phyloP scores from a whole-genome alignment of 371 early-diverging fungal genomes.

The Syncephalastrum racemosum region DNA sequence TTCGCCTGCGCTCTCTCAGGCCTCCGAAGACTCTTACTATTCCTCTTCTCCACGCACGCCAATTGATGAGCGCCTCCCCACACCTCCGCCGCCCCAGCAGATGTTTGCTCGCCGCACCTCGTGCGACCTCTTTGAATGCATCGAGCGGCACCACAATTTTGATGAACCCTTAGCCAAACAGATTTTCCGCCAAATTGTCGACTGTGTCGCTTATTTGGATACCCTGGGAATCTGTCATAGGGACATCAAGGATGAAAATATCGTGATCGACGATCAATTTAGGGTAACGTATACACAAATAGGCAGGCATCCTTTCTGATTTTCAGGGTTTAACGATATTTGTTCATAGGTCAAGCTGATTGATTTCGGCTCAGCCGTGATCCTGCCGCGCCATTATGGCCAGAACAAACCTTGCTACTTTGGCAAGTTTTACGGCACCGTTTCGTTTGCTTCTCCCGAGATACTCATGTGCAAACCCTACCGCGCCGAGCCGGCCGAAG shows the following conservation, averaged over 20 bases:
- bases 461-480: conserved; percentile 71
- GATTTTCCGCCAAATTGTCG: conserved; percentile 74
- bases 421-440: conserved; percentile 67
- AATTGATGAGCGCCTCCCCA: conserved; percentile 6
- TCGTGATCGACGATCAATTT: conserved; percentile 72
- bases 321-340: background rate
- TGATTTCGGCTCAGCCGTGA: conserved; percentile 81
- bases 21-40: conserved; percentile 19
- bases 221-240: conserved; percentile 56
- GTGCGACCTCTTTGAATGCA: conserved; percentile 82
- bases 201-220: conserved; percentile 67
- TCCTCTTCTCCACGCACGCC: conserved; percentile 11
- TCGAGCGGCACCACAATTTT: conserved; percentile 66
- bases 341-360: conserved; percentile 63
- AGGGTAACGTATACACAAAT: conserved; percentile 19
- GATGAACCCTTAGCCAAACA: conserved; percentile 57
- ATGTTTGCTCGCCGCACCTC: conserved; percentile 53
- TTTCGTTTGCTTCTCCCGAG: conserved; percentile 76
- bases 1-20: conserved; percentile 32
- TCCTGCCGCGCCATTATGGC: conserved; percentile 41
- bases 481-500: conserved; percentile 75
- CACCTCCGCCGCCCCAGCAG: conserved; percentile 20
- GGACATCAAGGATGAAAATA: conserved; percentile 77
- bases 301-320: background rate
- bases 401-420: conserved; percentile 31